These are phyloP conservation scores for Teunomyces tritomae DNA, from an alignment of 805 yeast genomes.

Conservation along the genomic window DNA sequence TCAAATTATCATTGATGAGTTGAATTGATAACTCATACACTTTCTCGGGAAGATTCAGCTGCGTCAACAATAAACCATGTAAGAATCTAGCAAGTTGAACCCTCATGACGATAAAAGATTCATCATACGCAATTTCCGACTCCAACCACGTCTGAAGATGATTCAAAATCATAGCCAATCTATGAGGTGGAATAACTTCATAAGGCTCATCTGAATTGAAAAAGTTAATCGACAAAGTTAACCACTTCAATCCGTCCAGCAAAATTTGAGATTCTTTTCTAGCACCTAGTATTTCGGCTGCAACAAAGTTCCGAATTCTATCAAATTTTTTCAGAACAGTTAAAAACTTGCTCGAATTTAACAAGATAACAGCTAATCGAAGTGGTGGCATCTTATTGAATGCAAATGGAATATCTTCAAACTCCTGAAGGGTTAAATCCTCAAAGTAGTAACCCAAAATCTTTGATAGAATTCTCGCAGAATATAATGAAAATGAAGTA, in stretches of 20 bases:
- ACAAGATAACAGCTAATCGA: constrained; percentile 26
- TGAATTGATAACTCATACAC: constrained; percentile 36
- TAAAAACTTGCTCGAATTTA: constrained; percentile 37
- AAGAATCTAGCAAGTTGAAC: constrained; percentile 50
- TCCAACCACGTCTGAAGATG: constrained; percentile 58
- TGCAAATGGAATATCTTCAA: constrained; percentile 23
- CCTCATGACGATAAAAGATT: constrained; percentile 50
- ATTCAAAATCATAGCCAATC: constrained; percentile 60
- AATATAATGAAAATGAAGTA: constrained; percentile 3
- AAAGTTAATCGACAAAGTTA: constrained; percentile 49
- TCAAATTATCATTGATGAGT: constrained; percentile 44
- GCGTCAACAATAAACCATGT: constrained; percentile 15
- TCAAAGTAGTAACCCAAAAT: constrained; percentile 12
- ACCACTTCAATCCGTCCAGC: constrained; percentile 41
- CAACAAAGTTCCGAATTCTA: constrained; percentile 56
- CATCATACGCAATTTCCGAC: constrained; percentile 58
- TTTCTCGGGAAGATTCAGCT: constrained; percentile 23
- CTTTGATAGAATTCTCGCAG: constrained; percentile 10
- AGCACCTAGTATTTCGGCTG: constrained; percentile 63
- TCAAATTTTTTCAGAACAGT: constrained; percentile 39
- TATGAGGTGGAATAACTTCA: constrained; percentile 57
- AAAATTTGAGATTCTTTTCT: constrained; percentile 39
- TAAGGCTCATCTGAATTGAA: constrained; percentile 26
- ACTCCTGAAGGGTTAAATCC: constrained; percentile 10
- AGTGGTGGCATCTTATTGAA: constrained; percentile 32